Conservation (phyloP, 2,329 filamentous ascomycete species). For the Diaporthe caulivora region DNA sequence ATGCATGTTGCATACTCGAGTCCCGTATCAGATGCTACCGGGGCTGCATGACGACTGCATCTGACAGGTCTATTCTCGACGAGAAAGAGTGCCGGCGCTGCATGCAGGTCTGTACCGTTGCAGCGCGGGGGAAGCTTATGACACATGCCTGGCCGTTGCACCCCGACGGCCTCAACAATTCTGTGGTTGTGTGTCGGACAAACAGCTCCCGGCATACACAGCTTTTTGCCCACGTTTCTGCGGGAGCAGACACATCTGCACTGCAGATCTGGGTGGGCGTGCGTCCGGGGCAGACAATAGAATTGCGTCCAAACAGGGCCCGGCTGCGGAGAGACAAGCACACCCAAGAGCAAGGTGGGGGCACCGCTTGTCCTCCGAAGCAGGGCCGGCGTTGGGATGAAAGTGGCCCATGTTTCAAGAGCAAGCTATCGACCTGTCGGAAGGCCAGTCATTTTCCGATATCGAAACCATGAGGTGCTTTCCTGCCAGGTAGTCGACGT, state of each 20-base stretch:
- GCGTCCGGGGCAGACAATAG: background rate
- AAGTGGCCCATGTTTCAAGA: slow-evolving; percentile 27
- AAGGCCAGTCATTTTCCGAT: slow-evolving; percentile 25
- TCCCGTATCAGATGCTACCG: slow-evolving; percentile 37
- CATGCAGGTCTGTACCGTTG: background rate
- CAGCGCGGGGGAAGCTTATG: slow-evolving; percentile 9
- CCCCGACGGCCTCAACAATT: background rate
- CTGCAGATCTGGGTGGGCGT: slow-evolving; percentile 1
- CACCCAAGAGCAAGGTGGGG: slow-evolving; percentile 8
- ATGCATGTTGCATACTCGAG: slow-evolving; percentile 20
- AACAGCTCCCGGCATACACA: background rate
- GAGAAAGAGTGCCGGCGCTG: background rate
- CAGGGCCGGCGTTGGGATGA: slow-evolving; percentile 27
- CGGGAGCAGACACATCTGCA: background rate
- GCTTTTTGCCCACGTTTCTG: slow-evolving; percentile 18
- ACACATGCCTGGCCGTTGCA: background rate
- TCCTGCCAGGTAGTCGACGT: slow-evolving; percentile 21
- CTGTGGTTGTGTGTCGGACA: background rate
- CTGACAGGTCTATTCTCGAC: slow-evolving; percentile 19
- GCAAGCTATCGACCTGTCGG: slow-evolving; percentile 26
- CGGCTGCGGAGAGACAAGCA: background rate
- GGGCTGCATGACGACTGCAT: slow-evolving; percentile 26
- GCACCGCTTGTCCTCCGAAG: slow-evolving; percentile 14
- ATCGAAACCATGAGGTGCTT: slow-evolving; percentile 29
- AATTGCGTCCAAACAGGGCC: background rate